Base-by-base conservation (phyloP, 306 rosid genomes). In the Gastrolobium bilobum region DNA sequence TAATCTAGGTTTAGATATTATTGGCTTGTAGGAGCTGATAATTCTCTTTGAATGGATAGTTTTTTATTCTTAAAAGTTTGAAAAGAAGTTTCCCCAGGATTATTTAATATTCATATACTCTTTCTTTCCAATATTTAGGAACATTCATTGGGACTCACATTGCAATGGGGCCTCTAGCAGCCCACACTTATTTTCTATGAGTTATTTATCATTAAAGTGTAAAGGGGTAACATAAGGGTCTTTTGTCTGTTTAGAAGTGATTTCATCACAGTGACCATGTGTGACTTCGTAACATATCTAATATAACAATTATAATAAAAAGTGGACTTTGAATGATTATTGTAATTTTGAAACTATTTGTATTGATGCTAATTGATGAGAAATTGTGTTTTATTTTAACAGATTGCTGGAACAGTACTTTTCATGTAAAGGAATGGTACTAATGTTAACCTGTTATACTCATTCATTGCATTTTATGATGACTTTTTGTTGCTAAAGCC, bases 361-460 rank as follows among this genome's bases (percentile, higher is more conserved):
- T 20, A 62, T 62, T 30, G 10, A 74, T 74, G 75, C 74, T 65
- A 58, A 65, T 71, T 87, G 47, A 81, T 81, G 74, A 31, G 15
- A 75, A 75, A 46, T 62, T 37, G 37, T 43, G 38, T 62, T 73
- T 84, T 72, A 30, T 42, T 79, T 84, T 92, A 86, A 84, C 94
- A 95, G 99, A 35, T 86, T 95, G 99, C 89, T 95, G 99, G 99
- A 87, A 14, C 62, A 48, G 79, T 39, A 88, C 92, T 59, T 33
- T 81, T 33, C 98, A 91, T 72, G 83, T 95, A 66, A 89, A 91
- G 59, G 86, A 90, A 87, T 95, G 99, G 99, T 92, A 92, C 64
- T 26, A 31, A 40, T 69, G 57, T 53, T 10, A 38, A 69, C 52
- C 35, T 70, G 51, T 46, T 84, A 64, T 56, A 73, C 34, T 82